Base-by-base conservation (phyloP, 495 filamentous ascomycete species). In the Zalerion maritima region DNA sequence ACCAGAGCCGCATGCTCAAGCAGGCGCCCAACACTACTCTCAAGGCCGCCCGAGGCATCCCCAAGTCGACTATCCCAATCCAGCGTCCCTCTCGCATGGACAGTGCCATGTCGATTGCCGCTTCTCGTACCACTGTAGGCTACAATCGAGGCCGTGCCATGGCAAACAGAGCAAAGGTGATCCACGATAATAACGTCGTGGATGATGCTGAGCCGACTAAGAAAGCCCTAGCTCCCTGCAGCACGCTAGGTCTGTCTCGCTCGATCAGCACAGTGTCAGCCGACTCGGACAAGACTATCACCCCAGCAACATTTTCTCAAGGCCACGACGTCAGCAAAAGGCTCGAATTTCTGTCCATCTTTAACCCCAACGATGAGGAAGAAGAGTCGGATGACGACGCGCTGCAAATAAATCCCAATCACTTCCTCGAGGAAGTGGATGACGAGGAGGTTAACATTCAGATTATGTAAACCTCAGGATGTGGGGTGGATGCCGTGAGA, bases 91-190 rank as follows among this genome's bases (percentile, higher is more conserved):
- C 30, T 26, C 35, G 35, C 41, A 61, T 72, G 60, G 62, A 69
- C 29, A 55, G 71, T 40, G 55, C 69, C 3, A 71, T 75, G 5
- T 77, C 79, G 12, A 62, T 58, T 5, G 62, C 56, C n/a, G 68
- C 64, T 7, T 86, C 84, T 8, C 68, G 70, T 29, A 78, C 69
- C 26, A 92, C 85, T 0, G 53, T 94, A 16, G 84, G 84, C 5
- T 87, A 85, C 46, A 73, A 70, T 29, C 81, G 77, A 44, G 82
- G 85, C 16, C 66, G 83, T 10, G 63, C 61, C 10, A 65, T n/a
- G n/a, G n/a, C n/a, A n/a, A n/a, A n/a, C n/a, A n/a, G n/a, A n/a
- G n/a, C n/a, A n/a, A n/a, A n/a, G n/a, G n/a, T n/a, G n/a, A n/a
- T n/a, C n/a, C n/a, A n/a, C n/a, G n/a, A n/a, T n/a, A n/a, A n/a